phyloP scores from a whole-genome alignment of 192 early-diverging fungal species.

The Entomortierella beljakovae region DNA sequence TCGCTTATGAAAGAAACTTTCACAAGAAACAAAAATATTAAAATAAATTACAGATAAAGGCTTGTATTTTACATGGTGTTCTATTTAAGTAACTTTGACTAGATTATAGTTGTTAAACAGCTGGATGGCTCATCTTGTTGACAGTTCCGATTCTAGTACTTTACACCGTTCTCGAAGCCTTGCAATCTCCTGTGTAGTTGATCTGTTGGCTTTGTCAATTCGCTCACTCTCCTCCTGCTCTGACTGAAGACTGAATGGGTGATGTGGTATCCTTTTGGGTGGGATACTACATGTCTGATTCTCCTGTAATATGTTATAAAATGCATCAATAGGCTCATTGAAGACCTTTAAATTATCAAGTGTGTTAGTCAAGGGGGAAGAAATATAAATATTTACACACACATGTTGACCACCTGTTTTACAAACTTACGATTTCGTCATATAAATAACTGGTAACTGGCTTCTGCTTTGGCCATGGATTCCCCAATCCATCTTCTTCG shows the following conservation, averaged over 20 bases:
- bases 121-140: conserved; percentile 10
- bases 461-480: conserved; percentile 68
- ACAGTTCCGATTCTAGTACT: conserved; percentile 33
- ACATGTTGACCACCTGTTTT: no score
- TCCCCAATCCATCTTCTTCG: conserved; percentile 72
- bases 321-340: conserved; percentile 85
- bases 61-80: conserved; percentile 1
- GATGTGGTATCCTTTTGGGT: conserved; percentile 55
- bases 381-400: no score
- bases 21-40: background rate
- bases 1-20: no score
- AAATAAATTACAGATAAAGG: background rate
- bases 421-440: conserved; percentile 77
- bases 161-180: conserved; percentile 36
- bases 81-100: no score
- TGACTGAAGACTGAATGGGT: conserved; percentile 67
- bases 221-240: conserved; percentile 79
- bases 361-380: no score
- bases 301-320: conserved; percentile 70
- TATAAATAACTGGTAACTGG: conserved; percentile 81
- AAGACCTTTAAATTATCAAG: conserved; percentile 64
- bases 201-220: conserved; percentile 63
- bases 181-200: conserved; percentile 39
- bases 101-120: no score
- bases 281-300: conserved; percentile 60